These are phyloP conservation scores for Coprinopsis cinerea DNA, from an alignment of 768 basidiomycete genomes.

Conservation along the genomic window DNA sequence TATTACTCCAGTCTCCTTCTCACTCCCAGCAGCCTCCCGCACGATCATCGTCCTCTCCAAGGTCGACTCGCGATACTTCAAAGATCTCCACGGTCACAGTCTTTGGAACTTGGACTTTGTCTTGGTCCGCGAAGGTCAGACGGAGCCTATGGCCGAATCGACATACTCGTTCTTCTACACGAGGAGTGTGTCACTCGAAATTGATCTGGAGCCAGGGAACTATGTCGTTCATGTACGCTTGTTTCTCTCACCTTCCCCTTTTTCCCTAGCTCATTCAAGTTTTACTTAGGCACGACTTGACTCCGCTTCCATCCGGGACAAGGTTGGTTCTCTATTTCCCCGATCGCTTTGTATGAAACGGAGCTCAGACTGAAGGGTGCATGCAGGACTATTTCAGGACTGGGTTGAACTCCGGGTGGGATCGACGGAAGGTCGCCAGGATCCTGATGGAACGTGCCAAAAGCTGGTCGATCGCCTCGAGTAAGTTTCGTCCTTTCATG, in stretches of 20 bases:
- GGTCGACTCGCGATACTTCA: conserved; percentile 39
- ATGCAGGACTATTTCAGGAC: conserved; percentile 25
- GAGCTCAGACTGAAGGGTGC: no score
- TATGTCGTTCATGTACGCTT: conserved; percentile 33
- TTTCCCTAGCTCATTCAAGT: conserved; percentile 10
- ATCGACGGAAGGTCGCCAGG: conserved; percentile 24
- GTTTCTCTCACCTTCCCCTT: not conserved
- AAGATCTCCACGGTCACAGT: conserved; percentile 29
- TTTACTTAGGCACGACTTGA: conserved; percentile 8
- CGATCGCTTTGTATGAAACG: not conserved
- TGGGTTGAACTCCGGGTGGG: conserved; percentile 20
- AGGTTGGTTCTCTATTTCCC: not conserved
- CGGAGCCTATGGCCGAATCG: conserved; percentile 23
- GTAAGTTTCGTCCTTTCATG: conserved; percentile 14
- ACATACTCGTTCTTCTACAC: conserved; percentile 20
- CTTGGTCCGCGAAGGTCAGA: conserved; percentile 34
- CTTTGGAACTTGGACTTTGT: conserved; percentile 39
- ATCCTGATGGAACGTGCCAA: conserved; percentile 23
- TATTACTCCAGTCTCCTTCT: conserved; percentile 2
- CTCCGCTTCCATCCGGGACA: not conserved
- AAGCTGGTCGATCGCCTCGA: conserved; percentile 26
- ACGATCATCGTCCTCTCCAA: conserved; percentile 40
- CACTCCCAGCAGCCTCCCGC: conserved; percentile 27
- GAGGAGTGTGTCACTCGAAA: conserved; percentile 30
- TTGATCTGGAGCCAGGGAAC: conserved; percentile 31